Evolutionary conservation across 2,329 filamentous ascomycete genomes (phyloP), one percentile per base, ranked within the genome.

Genomic region (Paecilomyces variotii): DNA sequence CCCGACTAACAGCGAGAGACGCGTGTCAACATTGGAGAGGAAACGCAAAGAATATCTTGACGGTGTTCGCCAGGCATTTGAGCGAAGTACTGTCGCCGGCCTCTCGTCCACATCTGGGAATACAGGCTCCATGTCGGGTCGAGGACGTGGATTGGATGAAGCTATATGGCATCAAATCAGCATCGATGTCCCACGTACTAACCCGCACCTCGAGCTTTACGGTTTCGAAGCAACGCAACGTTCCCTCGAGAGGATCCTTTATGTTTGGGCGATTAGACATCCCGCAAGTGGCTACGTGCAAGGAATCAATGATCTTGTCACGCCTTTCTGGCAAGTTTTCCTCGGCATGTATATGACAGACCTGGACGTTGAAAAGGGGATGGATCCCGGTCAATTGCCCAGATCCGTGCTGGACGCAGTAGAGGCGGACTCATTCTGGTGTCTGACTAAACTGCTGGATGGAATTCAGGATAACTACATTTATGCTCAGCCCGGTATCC

Each of bases 151-250:
- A 1, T 78, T 99, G 19, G 95, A 99, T 67, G 94, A 99, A 78
- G 89, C 91, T n/a, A 87, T 99, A 60, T 99, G 94, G 94, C 94
- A 99, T 77, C 94, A 99, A 71, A 97, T 99, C 76, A 97, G 91
- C 74, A 99, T 99, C 69, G 94, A 99, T 70, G 90, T 97, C 25
- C 94, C 94, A 2, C 86, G 94, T 55, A 99, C 94, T 3, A 97
- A 96, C 70, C 94, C 94, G 10, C 94, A 97, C 74, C 87, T 99
- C 57, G 90, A 95, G 66, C 82, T 99, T 0, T 99, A 99, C 76
- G 85, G 90, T 64, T 97, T 96, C 70, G 93, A 97, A 74, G 93
- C 93, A 3, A 99, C 95, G 0, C 94, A 99, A 72, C 82, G 92
- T 57, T 97, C 91, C 0, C 78, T 99, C 12, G 95, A 99, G 74